phyloP scores from a whole-genome alignment of 768 basidiomycete species.

The Cubamyces lactineus region DNA sequence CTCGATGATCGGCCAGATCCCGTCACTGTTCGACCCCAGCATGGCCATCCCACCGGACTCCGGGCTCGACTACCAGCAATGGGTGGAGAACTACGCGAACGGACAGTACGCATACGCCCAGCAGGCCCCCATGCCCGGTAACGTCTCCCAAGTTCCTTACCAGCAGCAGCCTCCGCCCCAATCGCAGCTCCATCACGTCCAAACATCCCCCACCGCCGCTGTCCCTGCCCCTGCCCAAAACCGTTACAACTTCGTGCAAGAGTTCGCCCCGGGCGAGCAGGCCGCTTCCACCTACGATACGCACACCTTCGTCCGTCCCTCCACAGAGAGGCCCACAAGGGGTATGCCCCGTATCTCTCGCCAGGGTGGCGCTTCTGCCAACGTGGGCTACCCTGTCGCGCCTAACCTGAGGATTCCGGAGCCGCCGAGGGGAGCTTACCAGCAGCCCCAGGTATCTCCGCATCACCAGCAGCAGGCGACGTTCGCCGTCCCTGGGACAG shows the following conservation, averaged over 20 bases:
- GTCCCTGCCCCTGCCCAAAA: constrained; percentile 16
- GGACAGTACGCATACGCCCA: constrained; percentile 13
- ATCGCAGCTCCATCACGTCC: constrained; percentile 21
- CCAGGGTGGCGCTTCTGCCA: constrained; percentile 4
- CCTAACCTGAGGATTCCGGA: constrained; percentile 15
- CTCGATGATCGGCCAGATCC: constrained; percentile 27
- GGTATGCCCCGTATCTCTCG: constrained; percentile 21
- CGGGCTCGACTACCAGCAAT: constrained; percentile 27
- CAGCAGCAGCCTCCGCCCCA: constrained; percentile 19
- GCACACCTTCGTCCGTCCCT: constrained; percentile 7
- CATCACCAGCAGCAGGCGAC: constrained; percentile 7
- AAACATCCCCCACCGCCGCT: constrained; percentile 5
- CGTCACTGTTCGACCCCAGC: constrained; percentile 30
- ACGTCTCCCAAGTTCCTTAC: constrained; percentile 15
- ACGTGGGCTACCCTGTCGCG: constrained; percentile 6
- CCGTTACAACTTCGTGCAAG: constrained; percentile 26
- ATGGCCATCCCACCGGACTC: constrained; percentile 21
- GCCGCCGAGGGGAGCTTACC: constrained; percentile 1
- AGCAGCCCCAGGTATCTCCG: constrained; percentile 16
- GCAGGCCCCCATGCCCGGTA: constrained; percentile 12
- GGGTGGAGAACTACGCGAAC: constrained; percentile 23
- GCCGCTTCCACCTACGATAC: constrained; percentile 9
- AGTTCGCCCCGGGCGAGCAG: constrained; percentile 7
- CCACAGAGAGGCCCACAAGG: constrained; percentile 22
- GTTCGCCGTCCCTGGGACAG: constrained; percentile 2